Evolutionary conservation across 257 asterid species (phyloP).

Genomic region (Echium plantagineum): DNA sequence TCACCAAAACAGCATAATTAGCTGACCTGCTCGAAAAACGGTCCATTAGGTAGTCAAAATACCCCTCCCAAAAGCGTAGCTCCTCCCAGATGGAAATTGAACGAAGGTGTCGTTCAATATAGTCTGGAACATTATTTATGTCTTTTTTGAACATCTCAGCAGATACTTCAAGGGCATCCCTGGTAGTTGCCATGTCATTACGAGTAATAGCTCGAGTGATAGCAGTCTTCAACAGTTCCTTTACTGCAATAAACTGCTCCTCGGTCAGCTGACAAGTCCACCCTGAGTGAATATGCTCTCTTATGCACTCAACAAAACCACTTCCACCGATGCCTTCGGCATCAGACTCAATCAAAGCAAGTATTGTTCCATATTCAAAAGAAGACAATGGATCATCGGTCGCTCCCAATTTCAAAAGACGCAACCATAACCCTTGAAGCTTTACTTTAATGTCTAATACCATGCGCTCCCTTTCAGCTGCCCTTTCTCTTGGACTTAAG

Average conservation of each 20-base stretch:
- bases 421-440: conserved; percentile 93
- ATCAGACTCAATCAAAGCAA: conserved; percentile 88
- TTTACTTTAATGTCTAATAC: conserved; percentile 93
- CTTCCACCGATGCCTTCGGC: conserved; percentile 99
- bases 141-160: conserved; percentile 92
- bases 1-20: conserved; percentile 82
- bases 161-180: conserved; percentile 98
- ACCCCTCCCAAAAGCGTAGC: conserved; percentile 92
- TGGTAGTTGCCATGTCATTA: conserved; percentile 88
- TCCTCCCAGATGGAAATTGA: conserved; percentile 93
- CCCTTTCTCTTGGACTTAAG: conserved; percentile 88
- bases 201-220: conserved; percentile 75
- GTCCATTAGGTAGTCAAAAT: conserved; percentile 77
- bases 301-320: conserved; percentile 92
- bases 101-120: conserved; percentile 83
- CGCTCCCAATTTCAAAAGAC: conserved; percentile 82
- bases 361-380: conserved; percentile 92
- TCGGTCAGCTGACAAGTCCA: conserved; percentile 70
- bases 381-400: conserved; percentile 98
- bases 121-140: conserved; percentile 64
- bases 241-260: conserved; percentile 91
- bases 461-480: conserved; percentile 97
- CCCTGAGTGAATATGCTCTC: conserved; percentile 89
- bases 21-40: conserved; percentile 89
- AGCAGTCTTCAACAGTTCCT: conserved; percentile 94